A percentile compares a stretch with the other conserved stretches of the same genome.
Conservation (phyloP, 371 early-diverging fungal species). For the Apophysomyces ossiformis region DNA sequence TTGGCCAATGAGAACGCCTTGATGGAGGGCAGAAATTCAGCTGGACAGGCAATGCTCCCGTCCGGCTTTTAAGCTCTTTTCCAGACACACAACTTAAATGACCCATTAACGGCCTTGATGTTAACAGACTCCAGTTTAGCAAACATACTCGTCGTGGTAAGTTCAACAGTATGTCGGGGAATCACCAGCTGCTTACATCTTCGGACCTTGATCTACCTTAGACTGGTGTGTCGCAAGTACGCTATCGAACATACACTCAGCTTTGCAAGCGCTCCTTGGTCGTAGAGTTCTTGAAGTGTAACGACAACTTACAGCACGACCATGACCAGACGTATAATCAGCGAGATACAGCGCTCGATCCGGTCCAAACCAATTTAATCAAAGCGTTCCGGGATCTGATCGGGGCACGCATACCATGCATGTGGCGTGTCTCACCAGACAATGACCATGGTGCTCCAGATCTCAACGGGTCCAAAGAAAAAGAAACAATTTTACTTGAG, state of each 20-base stretch:
- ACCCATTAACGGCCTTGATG: conserved; percentile 31
- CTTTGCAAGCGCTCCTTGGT: conserved; percentile 28
- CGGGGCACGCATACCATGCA: conserved; percentile 34
- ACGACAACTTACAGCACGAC: conserved; percentile 7
- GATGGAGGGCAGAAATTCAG: conserved; percentile 1
- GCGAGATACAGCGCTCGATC: conserved; percentile 11
- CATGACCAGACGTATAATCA: conserved; percentile 1
- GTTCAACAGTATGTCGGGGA: conserved; percentile 1
- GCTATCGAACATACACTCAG: conserved; percentile 50
- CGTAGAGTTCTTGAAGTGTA: conserved; percentile 21
- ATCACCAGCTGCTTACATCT: neutral
- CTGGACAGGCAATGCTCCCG: conserved; percentile 10
- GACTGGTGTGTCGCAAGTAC: conserved; percentile 55
- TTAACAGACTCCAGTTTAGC: conserved; percentile 56
- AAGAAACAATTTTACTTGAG: conserved; percentile 23
- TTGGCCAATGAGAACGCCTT: conserved; percentile 2
- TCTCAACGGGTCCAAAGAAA: conserved; percentile 17
- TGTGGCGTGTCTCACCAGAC: conserved; percentile 33
- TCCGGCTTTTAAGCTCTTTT: conserved; percentile 7
- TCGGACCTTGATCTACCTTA: conserved; percentile 18
- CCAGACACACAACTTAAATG: conserved; percentile 9
- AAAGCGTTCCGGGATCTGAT: conserved; percentile 37
- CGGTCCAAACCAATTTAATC: conserved; percentile 25
- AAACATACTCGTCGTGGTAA: conserved; percentile 57
- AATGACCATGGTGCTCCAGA: conserved; percentile 12